Evolutionary conservation across 768 basidiomycete genomes (phyloP).

Genomic region (Tylopilus plumbeoviolaceoides): DNA sequence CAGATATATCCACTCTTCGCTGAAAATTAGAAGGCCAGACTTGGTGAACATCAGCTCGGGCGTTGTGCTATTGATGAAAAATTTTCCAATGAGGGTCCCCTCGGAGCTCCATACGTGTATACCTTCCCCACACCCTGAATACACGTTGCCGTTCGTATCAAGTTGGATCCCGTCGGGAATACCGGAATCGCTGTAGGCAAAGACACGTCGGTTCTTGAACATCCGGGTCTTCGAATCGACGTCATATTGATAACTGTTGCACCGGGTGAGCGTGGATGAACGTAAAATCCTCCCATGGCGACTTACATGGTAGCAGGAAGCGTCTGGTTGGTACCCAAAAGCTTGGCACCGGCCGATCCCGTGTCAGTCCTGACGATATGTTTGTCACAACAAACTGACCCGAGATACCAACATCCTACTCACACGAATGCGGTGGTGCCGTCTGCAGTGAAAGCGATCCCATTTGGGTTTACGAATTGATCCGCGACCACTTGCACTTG

Average conservation of each 20-base stretch:
- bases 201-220: slow-evolving; percentile 59
- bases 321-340: slow-evolving; percentile 49
- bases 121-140: slow-evolving; percentile 66
- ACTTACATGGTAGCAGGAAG: slow-evolving; percentile 66
- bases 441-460: slow-evolving; percentile 64
- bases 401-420: slow-evolving; percentile 10
- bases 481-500: slow-evolving; percentile 70
- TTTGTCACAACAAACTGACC: neutral
- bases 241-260: slow-evolving; percentile 60
- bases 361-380: slow-evolving; percentile 29
- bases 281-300: neutral
- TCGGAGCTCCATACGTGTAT: slow-evolving; percentile 55
- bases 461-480: slow-evolving; percentile 68
- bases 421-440: slow-evolving; percentile 65
- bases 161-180: slow-evolving; percentile 66
- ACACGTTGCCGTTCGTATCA: slow-evolving; percentile 64
- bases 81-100: slow-evolving; percentile 44
- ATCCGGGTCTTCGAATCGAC: slow-evolving; percentile 51
- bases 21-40: slow-evolving; percentile 34
- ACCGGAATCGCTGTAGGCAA: slow-evolving; percentile 67
- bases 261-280: neutral
- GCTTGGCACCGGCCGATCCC: slow-evolving; percentile 34
- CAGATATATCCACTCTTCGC: slow-evolving; percentile 37
- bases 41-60: slow-evolving; percentile 41
- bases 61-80: slow-evolving; percentile 26